Evolutionary conservation across 352 stramenopile genomes (phyloP), one percentile per base, ranked within the genome.

Genomic region (Thalassiosira mediterranea): DNA sequence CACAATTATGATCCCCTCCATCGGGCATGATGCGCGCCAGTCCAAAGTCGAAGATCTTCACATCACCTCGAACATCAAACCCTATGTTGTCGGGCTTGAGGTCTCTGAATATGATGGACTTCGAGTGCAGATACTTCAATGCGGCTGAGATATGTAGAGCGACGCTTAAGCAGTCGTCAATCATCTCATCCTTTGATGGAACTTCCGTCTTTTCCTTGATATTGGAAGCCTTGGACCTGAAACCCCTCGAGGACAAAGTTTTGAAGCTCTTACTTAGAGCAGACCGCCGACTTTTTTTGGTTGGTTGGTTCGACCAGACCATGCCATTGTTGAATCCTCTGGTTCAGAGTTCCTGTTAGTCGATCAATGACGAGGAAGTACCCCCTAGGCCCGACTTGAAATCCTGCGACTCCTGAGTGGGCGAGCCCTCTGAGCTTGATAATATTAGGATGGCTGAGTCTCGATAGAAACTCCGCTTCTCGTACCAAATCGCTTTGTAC

Each of bases 51-150:
- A 81, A 81, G 5, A 77, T 37, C 63, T 77, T 81, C 1, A 72
- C 47, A 46, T 81, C 58, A 7, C 72, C 72, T 19, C 58, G 37
- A 28, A 61, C 48, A 44, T 65, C 75, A 56, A 81, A 83, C 0
- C 68, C 68, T 8, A 77, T 23, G 32, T 71, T 72, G 13, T 15
- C 34, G 3, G 68, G 68, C 69, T 90, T 90, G 4, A 89, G 57
- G 53, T 91, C 84, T n/a, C 84, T 60, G 65, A 83, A 89, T 10
- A 91, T 67, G 32, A 89, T 80, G 8, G 54, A 51, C 34, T 76
- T 60, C 25, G 61, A 29, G 44, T 91, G 81, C 1, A 91, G 58
- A 63, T 87, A 88, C 21, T 68, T 42, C 28, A 92, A 38, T 26
- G 79, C 76, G 56, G 54, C 59, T 15, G 76, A 62, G 32, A 91